Percentiles rank a stretch among this genome's conserved stretches.
Conservation (phyloP, 192 early-diverging fungal genomes). For the Spinellus fusiger region DNA sequence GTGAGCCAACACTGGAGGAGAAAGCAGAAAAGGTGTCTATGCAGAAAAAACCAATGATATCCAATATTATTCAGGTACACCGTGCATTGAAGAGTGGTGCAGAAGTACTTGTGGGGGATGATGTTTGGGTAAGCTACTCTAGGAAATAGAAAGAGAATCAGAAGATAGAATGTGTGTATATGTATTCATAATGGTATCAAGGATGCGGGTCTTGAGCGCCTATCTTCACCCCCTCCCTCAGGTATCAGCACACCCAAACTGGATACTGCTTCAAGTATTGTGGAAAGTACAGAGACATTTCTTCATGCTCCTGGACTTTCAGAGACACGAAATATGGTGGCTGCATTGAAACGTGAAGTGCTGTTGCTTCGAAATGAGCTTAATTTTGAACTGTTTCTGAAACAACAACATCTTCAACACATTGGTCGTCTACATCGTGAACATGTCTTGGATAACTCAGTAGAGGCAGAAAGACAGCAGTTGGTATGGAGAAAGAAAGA, state of each 20-base stretch:
- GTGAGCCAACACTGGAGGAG: not conserved
- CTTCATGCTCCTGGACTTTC: too few species aligned
- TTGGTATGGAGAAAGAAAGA: conserved; percentile 11
- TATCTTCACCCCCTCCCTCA: not conserved
- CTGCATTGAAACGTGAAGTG: conserved; percentile 44
- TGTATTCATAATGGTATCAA: too few species aligned
- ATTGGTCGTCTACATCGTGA: conserved; percentile 50
- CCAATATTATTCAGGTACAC: conserved; percentile 31
- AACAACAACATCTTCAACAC: conserved; percentile 57
- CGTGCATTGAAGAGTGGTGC: conserved; percentile 37
- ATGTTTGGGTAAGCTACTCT: conserved; percentile 25
- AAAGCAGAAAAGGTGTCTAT: not conserved
- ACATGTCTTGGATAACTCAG: conserved; percentile 48
- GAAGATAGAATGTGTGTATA: not conserved
- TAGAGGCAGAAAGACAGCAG: conserved; percentile 48
- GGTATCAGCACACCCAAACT: not conserved
- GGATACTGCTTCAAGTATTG: not conserved
- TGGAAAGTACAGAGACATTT: not conserved
- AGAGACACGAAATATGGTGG: conserved; percentile 24
- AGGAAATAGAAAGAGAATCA: not conserved
- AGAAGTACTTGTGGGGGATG: conserved; percentile 34
- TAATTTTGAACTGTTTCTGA: conserved; percentile 55
- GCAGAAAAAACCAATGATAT: conserved; percentile 15
- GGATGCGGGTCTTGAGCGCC: conserved; percentile 14
- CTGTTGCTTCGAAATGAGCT: conserved; percentile 50